A percentile compares a stretch with the other conserved stretches of the same genome.
Evolutionary conservation across 768 basidiomycete species (phyloP).

Genomic region (Clitopilus hobsonii): DNA sequence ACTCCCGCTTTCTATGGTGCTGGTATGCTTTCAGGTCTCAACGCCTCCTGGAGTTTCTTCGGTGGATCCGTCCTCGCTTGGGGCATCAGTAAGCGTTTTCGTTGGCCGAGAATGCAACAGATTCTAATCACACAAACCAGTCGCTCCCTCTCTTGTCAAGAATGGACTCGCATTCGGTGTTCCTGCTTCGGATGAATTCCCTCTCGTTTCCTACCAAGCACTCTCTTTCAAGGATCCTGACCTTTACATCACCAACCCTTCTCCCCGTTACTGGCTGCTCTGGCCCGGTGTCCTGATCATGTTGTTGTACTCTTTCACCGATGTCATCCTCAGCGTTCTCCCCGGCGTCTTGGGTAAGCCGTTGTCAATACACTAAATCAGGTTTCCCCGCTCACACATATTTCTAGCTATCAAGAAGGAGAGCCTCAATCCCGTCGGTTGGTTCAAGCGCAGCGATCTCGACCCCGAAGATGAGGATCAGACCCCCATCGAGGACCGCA

Average conservation of each 20-base stretch:
- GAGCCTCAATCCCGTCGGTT: slow-evolving; percentile 10
- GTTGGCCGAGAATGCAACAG: too few relatives aligned
- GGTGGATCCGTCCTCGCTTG: slow-evolving; percentile 53
- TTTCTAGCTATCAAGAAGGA: slow-evolving; percentile 5
- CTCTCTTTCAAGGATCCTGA: slow-evolving; percentile 43
- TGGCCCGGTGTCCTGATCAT: slow-evolving; percentile 63
- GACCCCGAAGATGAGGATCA: slow-evolving; percentile 42
- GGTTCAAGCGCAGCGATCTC: slow-evolving; percentile 24
- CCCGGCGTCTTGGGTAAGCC: slow-evolving; percentile 35
- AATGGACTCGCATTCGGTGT: slow-evolving; percentile 47
- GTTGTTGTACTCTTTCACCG: slow-evolving; percentile 55
- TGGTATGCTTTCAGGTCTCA: slow-evolving; percentile 54
- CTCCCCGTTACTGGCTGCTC: slow-evolving; percentile 57
- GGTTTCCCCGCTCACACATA: too few relatives aligned
- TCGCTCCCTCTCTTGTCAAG: slow-evolving; percentile 48
- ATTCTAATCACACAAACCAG: slow-evolving; percentile 14
- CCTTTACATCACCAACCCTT: slow-evolving; percentile 36
- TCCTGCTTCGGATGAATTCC: slow-evolving; percentile 29
- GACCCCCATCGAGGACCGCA: slow-evolving; percentile 48
- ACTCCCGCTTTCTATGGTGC: slow-evolving; percentile 58
- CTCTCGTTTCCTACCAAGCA: slow-evolving; percentile 38
- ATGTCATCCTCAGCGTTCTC: slow-evolving; percentile 37
- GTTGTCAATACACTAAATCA: too few relatives aligned
- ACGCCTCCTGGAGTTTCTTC: slow-evolving; percentile 54
- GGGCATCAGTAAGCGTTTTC: slow-evolving; percentile 55